Percentiles rank a stretch among this genome's conserved stretches.
Evolutionary conservation across 2,329 filamentous ascomycete species (phyloP).

Genomic region (Phyllosticta citribraziliensis): DNA sequence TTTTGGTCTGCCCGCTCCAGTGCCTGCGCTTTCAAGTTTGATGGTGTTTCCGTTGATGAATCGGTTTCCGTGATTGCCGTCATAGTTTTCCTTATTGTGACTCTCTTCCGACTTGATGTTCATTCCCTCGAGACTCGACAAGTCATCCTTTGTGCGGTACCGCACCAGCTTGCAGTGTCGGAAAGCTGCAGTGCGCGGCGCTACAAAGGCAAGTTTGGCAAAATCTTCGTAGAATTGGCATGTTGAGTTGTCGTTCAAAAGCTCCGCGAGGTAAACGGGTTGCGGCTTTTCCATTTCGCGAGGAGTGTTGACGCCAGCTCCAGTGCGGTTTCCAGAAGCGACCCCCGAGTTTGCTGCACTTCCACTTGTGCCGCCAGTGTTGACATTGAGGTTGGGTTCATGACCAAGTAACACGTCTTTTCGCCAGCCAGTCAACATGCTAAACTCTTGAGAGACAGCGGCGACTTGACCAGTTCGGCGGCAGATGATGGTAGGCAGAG

Average conservation of each 20-base stretch:
- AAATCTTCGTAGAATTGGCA: slow-evolving; percentile 96
- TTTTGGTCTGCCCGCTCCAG: slow-evolving; percentile 70
- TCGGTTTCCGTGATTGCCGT: neutral
- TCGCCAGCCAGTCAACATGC: slow-evolving; percentile 89
- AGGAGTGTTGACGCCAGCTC: slow-evolving; percentile 39
- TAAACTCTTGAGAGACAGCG: slow-evolving; percentile 91
- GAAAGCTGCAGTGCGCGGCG: slow-evolving; percentile 75
- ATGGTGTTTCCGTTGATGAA: slow-evolving; percentile 5
- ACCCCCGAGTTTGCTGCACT: slow-evolving; percentile 27
- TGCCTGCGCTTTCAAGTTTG: slow-evolving; percentile 22
- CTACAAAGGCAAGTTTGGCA: slow-evolving; percentile 81
- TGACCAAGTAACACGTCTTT: slow-evolving; percentile 82
- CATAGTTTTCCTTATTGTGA: neutral
- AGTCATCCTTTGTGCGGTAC: slow-evolving; percentile 51
- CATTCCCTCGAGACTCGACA: slow-evolving; percentile 20
- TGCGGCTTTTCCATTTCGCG: slow-evolving; percentile 40
- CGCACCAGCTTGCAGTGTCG: slow-evolving; percentile 80
- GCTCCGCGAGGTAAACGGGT: slow-evolving; percentile 81
- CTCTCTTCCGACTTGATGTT: slow-evolving; percentile 10
- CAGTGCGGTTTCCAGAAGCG: slow-evolving; percentile 25
- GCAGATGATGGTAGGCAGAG: slow-evolving; percentile 85
- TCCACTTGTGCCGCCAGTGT: slow-evolving; percentile 49
- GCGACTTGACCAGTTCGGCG: slow-evolving; percentile 91
- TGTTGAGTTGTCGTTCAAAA: slow-evolving; percentile 87
- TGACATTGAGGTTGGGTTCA: slow-evolving; percentile 78